Base-by-base conservation (phyloP, 495 filamentous ascomycete genomes). In the Hypomontagnella submonticulosa region DNA sequence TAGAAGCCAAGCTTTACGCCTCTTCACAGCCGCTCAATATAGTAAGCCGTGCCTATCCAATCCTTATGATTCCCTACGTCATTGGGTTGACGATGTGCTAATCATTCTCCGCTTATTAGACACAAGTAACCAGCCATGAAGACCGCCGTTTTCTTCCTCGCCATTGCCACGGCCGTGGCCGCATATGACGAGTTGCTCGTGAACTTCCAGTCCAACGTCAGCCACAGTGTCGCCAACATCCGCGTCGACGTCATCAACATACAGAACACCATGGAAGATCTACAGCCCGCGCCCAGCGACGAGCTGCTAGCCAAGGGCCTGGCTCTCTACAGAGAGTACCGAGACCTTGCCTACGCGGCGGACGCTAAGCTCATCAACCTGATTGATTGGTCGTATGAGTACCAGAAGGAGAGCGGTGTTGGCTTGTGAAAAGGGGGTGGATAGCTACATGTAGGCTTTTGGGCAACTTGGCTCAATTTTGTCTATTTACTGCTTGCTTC, bases 301-400 rank as follows among this genome's bases (percentile, higher is more conserved):
- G 51, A 54, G 20, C 20, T 54, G 20, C 36, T 54, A 4, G 37
- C 37, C n/a, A 32, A 10, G 27, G 41, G 40, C 23, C 12, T n/a
- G 13, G 41, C 53, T 2, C 41, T 44, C 1, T 46, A 15, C 30
- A 19, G 34, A 11, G 53, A 56, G 36, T 56, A 56, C 41, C 9
- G n/a, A 30, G 11, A 18, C 2, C 8, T 40, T 0, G n/a, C 33
- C 7, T 49, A 40, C 19, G 12, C 44, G 6, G 55, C 55, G 12
- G 34, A 41, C 34, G 34, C 33, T 34, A 58, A 48, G 42, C 43
- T 49, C 55, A 49, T 40, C 11, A n/a, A 48, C 12, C 36, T 40
- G n/a, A 58, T 48, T 32, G 34, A 58, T 34, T 32, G 55, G 43
- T 58, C 34, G 42, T 58, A 58, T 12, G 43, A 49, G 13, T 40